Evolutionary conservation across 495 filamentous ascomycete species (phyloP).

Genomic region (Tetracladium setigerum): DNA sequence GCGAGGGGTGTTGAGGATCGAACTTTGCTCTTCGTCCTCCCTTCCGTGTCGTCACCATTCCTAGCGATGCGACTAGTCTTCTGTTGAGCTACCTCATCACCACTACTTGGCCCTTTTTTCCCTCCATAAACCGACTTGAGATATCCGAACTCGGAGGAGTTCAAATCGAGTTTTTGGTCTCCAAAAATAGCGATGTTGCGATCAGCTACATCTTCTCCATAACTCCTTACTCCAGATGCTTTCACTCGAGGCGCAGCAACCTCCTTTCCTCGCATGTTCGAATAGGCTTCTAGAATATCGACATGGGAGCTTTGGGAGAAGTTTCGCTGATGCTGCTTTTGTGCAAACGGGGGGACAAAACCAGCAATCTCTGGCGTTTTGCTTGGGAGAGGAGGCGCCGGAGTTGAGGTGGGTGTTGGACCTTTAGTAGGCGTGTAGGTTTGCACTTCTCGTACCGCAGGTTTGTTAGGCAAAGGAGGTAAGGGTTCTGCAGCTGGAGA

Average conservation of each 20-base stretch:
- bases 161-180: slow-evolving; percentile 7
- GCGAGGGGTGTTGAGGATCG: no score
- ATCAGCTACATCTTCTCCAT: slow-evolving; percentile 49
- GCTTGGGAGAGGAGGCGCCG: not conserved
- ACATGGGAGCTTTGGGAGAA: slow-evolving; percentile 22
- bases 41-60: not conserved
- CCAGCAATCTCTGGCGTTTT: not conserved
- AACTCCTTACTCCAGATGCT: slow-evolving; percentile 38
- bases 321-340: slow-evolving; percentile 7
- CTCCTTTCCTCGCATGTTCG: slow-evolving; percentile 31
- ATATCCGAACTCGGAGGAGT: slow-evolving; percentile 15
- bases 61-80: not conserved
- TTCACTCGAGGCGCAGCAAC: slow-evolving; percentile 25
- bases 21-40: no score
- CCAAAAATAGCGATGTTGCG: slow-evolving; percentile 32
- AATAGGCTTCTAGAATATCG: slow-evolving; percentile 45
- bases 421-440: slow-evolving; percentile 7
- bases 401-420: not conserved
- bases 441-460: not conserved
- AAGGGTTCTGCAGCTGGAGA: not conserved
- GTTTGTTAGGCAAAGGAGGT: not conserved
- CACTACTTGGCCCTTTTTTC: not conserved
- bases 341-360: slow-evolving; percentile 8
- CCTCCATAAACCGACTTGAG: slow-evolving; percentile 11
- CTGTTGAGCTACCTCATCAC: not conserved